These are phyloP conservation scores for Penicillium olsonii DNA, from an alignment of 2,329 filamentous ascomycete species.

Conservation along the genomic window DNA sequence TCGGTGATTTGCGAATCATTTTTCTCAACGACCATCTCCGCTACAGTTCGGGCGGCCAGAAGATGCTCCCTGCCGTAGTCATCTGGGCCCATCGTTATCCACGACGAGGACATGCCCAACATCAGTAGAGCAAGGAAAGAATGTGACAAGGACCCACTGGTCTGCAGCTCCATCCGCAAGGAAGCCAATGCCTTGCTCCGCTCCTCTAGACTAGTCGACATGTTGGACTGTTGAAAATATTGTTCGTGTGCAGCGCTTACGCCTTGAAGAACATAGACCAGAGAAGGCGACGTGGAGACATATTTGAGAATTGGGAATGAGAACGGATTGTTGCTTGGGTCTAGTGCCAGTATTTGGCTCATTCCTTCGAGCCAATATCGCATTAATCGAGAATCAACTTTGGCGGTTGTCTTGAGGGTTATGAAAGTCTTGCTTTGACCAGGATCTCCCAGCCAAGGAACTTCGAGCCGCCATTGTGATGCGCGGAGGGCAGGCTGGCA, in stretches of 20 bases:
- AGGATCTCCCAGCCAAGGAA: neutral
- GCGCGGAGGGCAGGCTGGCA: neutral
- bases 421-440: too few relatives aligned
- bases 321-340: slow-evolving; percentile 17
- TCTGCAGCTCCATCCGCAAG: slow-evolving; percentile 10
- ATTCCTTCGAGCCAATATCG: slow-evolving; percentile 21
- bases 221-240: slow-evolving; percentile 8
- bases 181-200: slow-evolving; percentile 15
- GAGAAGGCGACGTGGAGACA: slow-evolving; percentile 11
- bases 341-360: slow-evolving; percentile 12
- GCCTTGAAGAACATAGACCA: slow-evolving; percentile 15
- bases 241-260: slow-evolving; percentile 19
- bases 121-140: neutral
- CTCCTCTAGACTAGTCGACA: slow-evolving; percentile 15
- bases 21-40: too few relatives aligned
- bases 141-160: neutral
- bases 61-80: too few relatives aligned
- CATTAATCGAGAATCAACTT: slow-evolving; percentile 5
- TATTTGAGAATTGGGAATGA: slow-evolving; percentile 14
- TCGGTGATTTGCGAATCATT: neutral
- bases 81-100: neutral
- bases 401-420: neutral
- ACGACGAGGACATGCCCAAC: neutral
- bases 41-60: too few relatives aligned
- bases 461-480: neutral